Conservation (phyloP, 352 stramenopile species). For the Pythium monospermum region DNA sequence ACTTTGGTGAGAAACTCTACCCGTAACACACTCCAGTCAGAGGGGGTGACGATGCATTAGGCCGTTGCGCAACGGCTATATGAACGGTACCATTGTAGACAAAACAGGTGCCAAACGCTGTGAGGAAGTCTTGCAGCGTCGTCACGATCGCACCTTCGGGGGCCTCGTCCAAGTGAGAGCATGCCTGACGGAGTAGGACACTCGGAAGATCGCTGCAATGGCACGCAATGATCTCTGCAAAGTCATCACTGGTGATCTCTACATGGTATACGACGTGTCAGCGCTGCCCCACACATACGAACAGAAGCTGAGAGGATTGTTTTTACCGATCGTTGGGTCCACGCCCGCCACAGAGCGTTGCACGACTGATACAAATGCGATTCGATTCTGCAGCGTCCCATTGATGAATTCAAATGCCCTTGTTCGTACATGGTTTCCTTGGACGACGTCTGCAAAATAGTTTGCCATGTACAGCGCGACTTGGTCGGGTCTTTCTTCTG, state of each 20-base stretch:
- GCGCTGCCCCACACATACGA: neutral
- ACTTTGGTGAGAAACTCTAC: conserved; percentile 48
- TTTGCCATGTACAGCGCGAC: conserved; percentile 31
- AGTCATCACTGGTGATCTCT: conserved; percentile 55
- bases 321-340: conserved; percentile 36
- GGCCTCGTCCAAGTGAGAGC: conserved; percentile 31
- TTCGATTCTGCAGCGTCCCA: conserved; percentile 46
- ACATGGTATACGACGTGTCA: neutral
- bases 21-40: too few species aligned
- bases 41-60: too few species aligned
- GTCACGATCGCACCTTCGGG: conserved; percentile 26
- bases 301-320: too few species aligned
- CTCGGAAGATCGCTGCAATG: conserved; percentile 48
- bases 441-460: conserved; percentile 36
- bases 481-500: conserved; percentile 41
- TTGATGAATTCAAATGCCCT: conserved; percentile 48
- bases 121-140: conserved; percentile 29
- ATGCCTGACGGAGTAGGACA: conserved; percentile 34
- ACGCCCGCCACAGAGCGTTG: conserved; percentile 34
- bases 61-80: too few species aligned
- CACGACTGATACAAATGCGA: conserved; percentile 39
- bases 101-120: conserved; percentile 37
- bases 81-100: conserved; percentile 41
- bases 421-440: conserved; percentile 33
- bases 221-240: conserved; percentile 49